A percentile compares a stretch with the other conserved stretches of the same genome.
phyloP scores from a whole-genome alignment of 148 eudicot genomes.

The Chenopodium suecicum region DNA sequence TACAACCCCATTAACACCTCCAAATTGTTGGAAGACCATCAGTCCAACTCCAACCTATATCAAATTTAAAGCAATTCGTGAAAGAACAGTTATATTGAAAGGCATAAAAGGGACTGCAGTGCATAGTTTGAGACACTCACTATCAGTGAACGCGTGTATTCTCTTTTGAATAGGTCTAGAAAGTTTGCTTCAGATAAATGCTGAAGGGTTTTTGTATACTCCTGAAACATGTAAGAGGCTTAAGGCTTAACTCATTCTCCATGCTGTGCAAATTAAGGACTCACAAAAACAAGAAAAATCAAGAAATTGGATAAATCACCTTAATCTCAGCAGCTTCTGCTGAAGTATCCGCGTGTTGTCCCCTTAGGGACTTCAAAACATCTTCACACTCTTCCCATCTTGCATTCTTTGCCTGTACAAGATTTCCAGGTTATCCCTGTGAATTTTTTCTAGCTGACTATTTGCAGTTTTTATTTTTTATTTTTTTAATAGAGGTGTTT shows the following conservation, averaged over 20 bases:
- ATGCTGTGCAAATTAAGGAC: background rate
- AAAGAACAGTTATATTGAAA: background rate
- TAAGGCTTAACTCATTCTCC: background rate
- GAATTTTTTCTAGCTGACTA: background rate
- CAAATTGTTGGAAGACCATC: conserved; percentile 70
- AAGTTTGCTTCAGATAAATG: conserved; percentile 38
- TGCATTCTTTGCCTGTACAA: conserved; percentile 54
- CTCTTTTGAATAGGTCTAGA: conserved; percentile 49
- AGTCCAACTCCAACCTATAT: conserved; percentile 72
- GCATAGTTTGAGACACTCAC: conserved; percentile 33
- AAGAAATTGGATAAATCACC: conserved; percentile 24
- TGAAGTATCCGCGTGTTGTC: conserved; percentile 43
- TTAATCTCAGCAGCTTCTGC: conserved; percentile 63
- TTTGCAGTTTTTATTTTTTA: background rate
- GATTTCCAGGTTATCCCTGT: background rate
- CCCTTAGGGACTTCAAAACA: conserved; percentile 54
- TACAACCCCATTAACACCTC: conserved; percentile 63
- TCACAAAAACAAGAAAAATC: background rate
- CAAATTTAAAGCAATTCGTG: background rate
- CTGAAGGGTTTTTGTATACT: conserved; percentile 52
- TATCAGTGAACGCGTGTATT: conserved; percentile 59
- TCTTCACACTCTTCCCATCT: conserved; percentile 54
- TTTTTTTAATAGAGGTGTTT: background rate
- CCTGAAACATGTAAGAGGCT: conserved; percentile 33
- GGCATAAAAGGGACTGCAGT: background rate